phyloP scores from a whole-genome alignment of 1,139 yeast genomes.

The Pichia cactophila region DNA sequence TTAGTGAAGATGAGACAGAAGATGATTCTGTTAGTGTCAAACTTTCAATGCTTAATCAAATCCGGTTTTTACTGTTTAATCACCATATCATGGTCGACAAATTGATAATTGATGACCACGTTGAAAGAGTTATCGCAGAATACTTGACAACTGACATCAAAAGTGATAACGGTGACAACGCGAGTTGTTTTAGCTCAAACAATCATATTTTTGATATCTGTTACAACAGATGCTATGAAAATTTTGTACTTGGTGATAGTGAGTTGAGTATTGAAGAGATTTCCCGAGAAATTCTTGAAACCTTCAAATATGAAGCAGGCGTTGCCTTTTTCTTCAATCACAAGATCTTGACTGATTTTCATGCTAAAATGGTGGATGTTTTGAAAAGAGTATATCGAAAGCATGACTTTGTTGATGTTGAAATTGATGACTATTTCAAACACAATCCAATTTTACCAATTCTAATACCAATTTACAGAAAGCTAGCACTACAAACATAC shows the following conservation, averaged over 20 bases:
- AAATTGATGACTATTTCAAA: constrained; percentile 19
- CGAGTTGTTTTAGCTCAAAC: constrained; percentile 3
- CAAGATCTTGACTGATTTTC: constrained; percentile 10
- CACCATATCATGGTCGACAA: constrained; percentile 8
- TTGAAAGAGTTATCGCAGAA: not conserved
- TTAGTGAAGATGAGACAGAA: not conserved
- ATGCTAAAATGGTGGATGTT: constrained; percentile 18
- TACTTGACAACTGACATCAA: constrained; percentile 6
- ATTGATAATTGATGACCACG: constrained; percentile 2
- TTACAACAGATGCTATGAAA: constrained; percentile 6
- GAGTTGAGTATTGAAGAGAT: constrained; percentile 2
- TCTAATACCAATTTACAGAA: constrained; percentile 16
- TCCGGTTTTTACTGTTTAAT: constrained; percentile 5
- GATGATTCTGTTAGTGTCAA: constrained; percentile 7
- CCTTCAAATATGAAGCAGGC: constrained; percentile 3
- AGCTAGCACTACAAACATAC: not conserved
- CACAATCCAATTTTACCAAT: constrained; percentile 24
- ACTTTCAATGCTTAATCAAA: constrained; percentile 11
- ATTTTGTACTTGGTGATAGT: not conserved
- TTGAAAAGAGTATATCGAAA: constrained; percentile 18
- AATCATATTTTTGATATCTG: constrained; percentile 3
- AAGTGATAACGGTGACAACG: not conserved
- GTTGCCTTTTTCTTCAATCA: constrained; percentile 10
- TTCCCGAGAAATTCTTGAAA: not conserved
- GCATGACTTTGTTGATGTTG: constrained; percentile 8